Percentiles rank a stretch among this genome's conserved stretches.
Evolutionary conservation across 257 asterid species (phyloP).

Genomic region (Penstemon newberryi): DNA sequence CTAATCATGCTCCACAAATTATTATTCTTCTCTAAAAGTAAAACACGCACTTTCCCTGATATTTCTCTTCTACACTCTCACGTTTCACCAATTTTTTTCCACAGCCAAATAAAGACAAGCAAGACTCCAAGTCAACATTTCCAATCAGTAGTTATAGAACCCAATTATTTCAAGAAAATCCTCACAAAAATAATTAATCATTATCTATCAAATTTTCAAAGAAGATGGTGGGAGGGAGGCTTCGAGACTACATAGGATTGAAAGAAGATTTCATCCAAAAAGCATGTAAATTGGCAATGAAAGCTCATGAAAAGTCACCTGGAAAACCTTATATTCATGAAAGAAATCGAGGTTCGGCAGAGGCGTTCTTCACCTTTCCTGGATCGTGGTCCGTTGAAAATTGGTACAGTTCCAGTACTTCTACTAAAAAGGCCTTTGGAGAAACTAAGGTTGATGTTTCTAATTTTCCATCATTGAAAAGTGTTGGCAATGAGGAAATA

Average conservation of each 20-base stretch:
- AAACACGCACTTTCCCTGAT: too few relatives aligned
- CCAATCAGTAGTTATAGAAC: too few relatives aligned
- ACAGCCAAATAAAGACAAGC: too few relatives aligned
- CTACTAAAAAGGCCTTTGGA: constrained; percentile 50
- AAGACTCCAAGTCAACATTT: too few relatives aligned
- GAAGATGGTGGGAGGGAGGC: constrained; percentile 44
- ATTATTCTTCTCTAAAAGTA: too few relatives aligned
- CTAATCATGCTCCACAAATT: too few relatives aligned
- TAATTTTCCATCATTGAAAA: constrained; percentile 58
- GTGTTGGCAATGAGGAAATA: constrained; percentile 56
- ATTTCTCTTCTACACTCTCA: too few relatives aligned
- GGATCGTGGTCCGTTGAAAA: constrained; percentile 65
- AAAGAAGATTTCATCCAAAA: constrained; percentile 58
- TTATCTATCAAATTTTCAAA: background rate
- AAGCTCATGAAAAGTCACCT: constrained; percentile 63
- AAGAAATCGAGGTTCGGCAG: constrained; percentile 42
- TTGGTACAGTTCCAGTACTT: constrained; percentile 39
- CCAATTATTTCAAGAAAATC: too few relatives aligned
- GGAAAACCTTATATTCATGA: constrained; percentile 55
- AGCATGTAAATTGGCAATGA: constrained; percentile 59
- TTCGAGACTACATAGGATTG: constrained; percentile 54
- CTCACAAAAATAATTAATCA: too few relatives aligned
- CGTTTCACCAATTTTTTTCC: too few relatives aligned
- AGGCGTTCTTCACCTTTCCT: constrained; percentile 62
- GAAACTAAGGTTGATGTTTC: constrained; percentile 46